Conservation (phyloP, 345 rosid genomes). For the Salix koriyanagi region DNA sequence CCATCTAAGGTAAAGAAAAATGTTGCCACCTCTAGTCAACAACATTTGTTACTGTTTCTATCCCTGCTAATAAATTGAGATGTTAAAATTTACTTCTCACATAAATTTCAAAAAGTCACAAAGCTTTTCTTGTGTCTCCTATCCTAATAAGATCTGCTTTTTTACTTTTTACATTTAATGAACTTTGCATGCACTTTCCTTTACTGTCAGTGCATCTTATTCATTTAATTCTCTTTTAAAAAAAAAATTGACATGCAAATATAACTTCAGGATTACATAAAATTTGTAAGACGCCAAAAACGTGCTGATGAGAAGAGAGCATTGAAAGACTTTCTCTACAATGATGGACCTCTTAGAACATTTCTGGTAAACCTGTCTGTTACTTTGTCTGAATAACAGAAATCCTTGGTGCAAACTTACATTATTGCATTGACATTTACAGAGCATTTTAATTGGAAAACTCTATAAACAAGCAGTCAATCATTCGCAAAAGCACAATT, state of each 20-base stretch:
- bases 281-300: constrained; percentile 48
- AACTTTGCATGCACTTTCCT: neutral
- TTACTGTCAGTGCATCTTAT: neutral
- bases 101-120: neutral
- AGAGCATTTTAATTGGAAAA: too few species aligned
- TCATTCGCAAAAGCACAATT: neutral
- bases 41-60: neutral
- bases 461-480: too few species aligned
- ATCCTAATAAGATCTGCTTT: too few species aligned
- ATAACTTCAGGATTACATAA: constrained; percentile 36
- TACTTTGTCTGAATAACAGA: neutral
- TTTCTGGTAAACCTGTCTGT: constrained; percentile 34
- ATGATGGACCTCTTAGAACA: constrained; percentile 22
- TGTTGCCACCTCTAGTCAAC: neutral
- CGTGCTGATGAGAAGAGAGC: constrained; percentile 56
- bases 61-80: neutral
- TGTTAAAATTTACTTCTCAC: neutral
- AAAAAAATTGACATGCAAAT: constrained; percentile 10
- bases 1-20: constrained; percentile 35
- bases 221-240: neutral
- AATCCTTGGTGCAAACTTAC: neutral
- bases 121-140: too few species aligned
- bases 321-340: constrained; percentile 41
- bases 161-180: too few species aligned
- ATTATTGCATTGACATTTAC: neutral